A percentile compares a stretch with the other conserved stretches of the same genome.
Conservation (phyloP, 2,329 filamentous ascomycete genomes). For the Pseudopithomyces maydicus region DNA sequence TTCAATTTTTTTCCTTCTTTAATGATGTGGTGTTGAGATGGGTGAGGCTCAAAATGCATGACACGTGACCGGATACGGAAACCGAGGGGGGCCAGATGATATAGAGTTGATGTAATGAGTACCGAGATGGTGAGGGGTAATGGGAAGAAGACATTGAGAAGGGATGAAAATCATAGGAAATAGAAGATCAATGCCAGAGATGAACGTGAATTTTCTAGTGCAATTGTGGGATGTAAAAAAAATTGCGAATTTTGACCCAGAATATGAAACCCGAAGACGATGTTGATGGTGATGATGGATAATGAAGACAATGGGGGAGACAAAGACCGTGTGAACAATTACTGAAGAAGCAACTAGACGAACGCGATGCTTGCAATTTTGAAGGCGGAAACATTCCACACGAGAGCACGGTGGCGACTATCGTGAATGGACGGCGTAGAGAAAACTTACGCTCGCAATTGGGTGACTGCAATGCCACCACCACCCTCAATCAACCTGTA, state of each 20-base stretch:
- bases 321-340: no score
- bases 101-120: constrained; percentile 5
- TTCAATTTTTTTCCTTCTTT: no score
- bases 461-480: constrained; percentile 81
- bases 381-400: no score
- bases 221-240: not conserved
- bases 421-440: not conserved
- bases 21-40: no score
- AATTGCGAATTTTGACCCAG: not conserved
- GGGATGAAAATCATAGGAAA: not conserved
- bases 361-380: no score
- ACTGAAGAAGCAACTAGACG: no score
- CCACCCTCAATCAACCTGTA: constrained; percentile 71
- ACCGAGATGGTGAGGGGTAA: constrained; percentile 5
- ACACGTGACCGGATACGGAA: constrained; percentile 1
- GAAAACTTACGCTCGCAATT: constrained; percentile 73
- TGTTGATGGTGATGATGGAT: not conserved
- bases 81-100: not conserved
- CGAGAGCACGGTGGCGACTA: not conserved
- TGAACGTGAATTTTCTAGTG: not conserved
- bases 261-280: not conserved
- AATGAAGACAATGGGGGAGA: no score
- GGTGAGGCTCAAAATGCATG: not conserved
- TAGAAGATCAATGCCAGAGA: not conserved
- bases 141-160: not conserved